Percentiles rank a stretch among this genome's conserved stretches.
Evolutionary conservation across 176 grass and related monocot species (phyloP).

Genomic region (Echinochloa phyllopogon): DNA sequence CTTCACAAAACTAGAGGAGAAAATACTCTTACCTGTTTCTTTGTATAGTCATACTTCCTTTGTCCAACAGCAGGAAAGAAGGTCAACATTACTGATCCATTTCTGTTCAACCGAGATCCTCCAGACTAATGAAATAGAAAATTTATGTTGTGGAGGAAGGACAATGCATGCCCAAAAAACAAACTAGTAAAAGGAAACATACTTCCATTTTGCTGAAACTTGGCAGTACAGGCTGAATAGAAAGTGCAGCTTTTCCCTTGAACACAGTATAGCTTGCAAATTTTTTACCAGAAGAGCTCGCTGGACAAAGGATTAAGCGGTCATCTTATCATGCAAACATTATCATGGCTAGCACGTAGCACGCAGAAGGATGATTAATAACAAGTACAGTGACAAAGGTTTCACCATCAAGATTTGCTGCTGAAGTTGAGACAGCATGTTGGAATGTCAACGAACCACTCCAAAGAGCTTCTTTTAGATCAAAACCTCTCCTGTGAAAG

Average conservation of each 20-base stretch:
- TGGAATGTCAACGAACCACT: constrained; percentile 52
- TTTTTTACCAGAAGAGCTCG: constrained; percentile 48
- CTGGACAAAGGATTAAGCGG: constrained; percentile 34
- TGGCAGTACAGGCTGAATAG: constrained; percentile 68
- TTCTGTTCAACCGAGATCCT: constrained; percentile 64
- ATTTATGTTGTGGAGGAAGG: constrained; percentile 15
- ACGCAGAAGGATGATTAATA: neutral
- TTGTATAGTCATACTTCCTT: constrained; percentile 89
- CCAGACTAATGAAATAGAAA: constrained; percentile 59
- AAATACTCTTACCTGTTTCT: constrained; percentile 71
- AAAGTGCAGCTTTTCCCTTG: constrained; percentile 94
- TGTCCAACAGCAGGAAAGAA: constrained; percentile 82
- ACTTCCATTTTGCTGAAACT: constrained; percentile 71
- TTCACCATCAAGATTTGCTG: constrained; percentile 53
- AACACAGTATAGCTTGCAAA: constrained; percentile 74
- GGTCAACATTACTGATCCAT: constrained; percentile 74
- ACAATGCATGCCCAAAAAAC: constrained; percentile 15
- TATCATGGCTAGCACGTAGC: neutral
- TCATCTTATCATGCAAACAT: constrained; percentile 3
- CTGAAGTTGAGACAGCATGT: constrained; percentile 59
- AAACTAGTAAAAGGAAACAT: constrained; percentile 42
- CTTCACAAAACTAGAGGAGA: neutral
- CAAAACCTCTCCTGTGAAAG: constrained; percentile 37
- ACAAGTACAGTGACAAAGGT: neutral
- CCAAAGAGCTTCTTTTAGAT: constrained; percentile 55